Conservation (phyloP, 164 flowering plant genomes). For the Dillenia turbinata region DNA sequence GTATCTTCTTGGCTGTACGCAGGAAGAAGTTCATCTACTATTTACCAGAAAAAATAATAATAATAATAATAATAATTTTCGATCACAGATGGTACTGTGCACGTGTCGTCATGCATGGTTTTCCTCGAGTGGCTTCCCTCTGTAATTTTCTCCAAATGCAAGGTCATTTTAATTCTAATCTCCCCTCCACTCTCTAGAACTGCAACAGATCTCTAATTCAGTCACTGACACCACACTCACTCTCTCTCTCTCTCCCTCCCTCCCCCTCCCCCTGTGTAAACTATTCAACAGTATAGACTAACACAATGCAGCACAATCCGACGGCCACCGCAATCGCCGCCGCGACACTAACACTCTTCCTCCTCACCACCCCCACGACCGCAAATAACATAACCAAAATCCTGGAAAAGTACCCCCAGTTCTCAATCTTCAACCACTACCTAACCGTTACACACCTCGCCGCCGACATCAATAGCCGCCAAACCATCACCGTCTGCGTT, state of each 20-base stretch:
- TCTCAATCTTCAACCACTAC: constrained; percentile 67
- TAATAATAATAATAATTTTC: too few relatives aligned
- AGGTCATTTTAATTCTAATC: constrained; percentile 1
- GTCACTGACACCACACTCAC: background rate
- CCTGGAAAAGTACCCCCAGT: constrained; percentile 38
- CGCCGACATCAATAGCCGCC: constrained; percentile 49
- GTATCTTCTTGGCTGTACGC: too few relatives aligned
- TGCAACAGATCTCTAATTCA: background rate
- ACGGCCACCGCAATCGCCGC: background rate
- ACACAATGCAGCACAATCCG: constrained; percentile 15
- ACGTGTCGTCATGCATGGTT: constrained; percentile 6
- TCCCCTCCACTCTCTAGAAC: background rate
- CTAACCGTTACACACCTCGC: constrained; percentile 53
- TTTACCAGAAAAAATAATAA: too few relatives aligned
- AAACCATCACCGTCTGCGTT: constrained; percentile 62
- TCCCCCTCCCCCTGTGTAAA: constrained; percentile 9
- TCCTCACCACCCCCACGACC: constrained; percentile 9
- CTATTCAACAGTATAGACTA: background rate
- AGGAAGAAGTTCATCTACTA: too few relatives aligned
- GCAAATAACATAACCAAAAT: constrained; percentile 57
- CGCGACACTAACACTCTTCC: background rate
- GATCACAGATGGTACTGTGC: too few relatives aligned
- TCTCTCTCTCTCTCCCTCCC: constrained; percentile 2
- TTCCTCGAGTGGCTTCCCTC: constrained; percentile 1
- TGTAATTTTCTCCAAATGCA: background rate